phyloP scores from a whole-genome alignment of 148 eudicot species.

The Camellia japonica region DNA sequence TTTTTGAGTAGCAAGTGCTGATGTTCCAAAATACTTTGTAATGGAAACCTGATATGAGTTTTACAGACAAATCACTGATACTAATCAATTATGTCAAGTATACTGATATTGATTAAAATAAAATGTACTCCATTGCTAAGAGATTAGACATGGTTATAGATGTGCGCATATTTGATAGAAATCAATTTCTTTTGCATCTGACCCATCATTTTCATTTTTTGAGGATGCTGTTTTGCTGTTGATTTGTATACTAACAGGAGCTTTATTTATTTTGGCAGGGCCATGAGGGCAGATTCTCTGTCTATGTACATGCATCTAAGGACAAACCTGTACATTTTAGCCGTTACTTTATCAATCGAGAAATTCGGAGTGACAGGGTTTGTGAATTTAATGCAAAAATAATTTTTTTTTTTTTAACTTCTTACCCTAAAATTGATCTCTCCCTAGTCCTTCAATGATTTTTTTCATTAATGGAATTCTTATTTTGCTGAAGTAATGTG shows the following conservation, averaged over 20 bases:
- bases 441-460: background rate
- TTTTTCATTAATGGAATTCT: background rate
- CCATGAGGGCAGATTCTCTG: conserved; percentile 63
- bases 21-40: background rate
- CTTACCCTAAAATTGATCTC: conserved; percentile 1
- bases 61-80: background rate
- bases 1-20: background rate
- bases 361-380: conserved; percentile 74
- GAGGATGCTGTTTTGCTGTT: background rate
- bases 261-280: conserved; percentile 49
- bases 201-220: background rate
- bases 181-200: background rate
- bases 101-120: background rate
- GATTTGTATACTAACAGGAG: background rate
- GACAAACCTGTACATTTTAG: conserved; percentile 53
- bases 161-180: background rate
- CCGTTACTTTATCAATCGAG: conserved; percentile 48
- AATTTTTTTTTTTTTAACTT: background rate
- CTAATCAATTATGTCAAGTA: background rate
- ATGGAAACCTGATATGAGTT: background rate
- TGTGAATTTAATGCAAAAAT: conserved; percentile 4
- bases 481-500: background rate
- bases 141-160: background rate
- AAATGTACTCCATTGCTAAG: background rate
- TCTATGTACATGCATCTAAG: conserved; percentile 66